Percentiles rank a stretch among this genome's conserved stretches.
Conservation (phyloP, 305 asterid species). For the Fraxinus baroniana region DNA sequence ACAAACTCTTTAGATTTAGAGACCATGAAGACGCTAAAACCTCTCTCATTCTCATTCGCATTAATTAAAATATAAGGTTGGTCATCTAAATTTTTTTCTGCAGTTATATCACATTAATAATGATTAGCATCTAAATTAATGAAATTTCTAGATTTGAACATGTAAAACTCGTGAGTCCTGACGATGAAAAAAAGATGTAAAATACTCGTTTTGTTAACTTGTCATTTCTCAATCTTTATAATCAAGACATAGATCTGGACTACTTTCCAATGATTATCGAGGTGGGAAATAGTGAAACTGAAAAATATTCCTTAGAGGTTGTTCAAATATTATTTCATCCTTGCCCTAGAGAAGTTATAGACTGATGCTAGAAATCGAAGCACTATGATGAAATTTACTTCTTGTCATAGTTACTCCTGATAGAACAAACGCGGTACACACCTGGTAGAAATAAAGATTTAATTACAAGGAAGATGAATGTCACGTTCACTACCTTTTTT, state of each 20-base stretch:
- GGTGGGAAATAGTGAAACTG: neutral
- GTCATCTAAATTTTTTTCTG: neutral
- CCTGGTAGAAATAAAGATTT: neutral
- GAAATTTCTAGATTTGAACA: neutral
- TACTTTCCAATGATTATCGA: neutral
- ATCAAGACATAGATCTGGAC: neutral
- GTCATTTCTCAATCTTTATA: neutral
- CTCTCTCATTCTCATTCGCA: neutral
- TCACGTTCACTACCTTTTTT: neutral
- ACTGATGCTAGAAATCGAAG: neutral
- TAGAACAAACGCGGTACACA: neutral
- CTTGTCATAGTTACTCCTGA: neutral
- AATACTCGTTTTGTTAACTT: neutral
- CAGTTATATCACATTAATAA: neutral
- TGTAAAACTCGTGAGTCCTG: neutral
- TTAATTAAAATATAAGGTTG: neutral
- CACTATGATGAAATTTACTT: neutral
- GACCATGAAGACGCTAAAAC: neutral
- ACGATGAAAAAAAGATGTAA: neutral
- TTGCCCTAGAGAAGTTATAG: neutral
- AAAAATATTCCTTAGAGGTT: neutral
- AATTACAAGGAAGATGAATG: neutral
- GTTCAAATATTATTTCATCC: neutral
- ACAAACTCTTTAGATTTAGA: neutral
- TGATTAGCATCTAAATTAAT: neutral